These are phyloP conservation scores for Solanum hybrid DNA, from an alignment of 305 asterid species.

Conservation along the genomic window DNA sequence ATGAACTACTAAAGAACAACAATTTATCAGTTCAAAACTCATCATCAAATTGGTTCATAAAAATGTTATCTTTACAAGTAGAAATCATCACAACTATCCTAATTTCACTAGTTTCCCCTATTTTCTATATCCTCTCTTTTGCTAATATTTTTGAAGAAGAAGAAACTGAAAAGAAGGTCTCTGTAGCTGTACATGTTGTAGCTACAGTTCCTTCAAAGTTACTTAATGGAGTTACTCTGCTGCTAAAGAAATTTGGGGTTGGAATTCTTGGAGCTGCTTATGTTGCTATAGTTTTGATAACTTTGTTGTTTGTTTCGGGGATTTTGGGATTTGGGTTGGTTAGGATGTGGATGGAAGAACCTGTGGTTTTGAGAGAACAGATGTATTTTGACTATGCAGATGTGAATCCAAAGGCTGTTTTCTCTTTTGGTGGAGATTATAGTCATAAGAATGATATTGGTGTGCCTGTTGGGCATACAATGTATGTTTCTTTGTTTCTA, in stretches of 20 bases:
- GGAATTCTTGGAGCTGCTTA: slow-evolving; percentile 63
- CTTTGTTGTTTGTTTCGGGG: slow-evolving; percentile 32
- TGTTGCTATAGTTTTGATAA: slow-evolving; percentile 33
- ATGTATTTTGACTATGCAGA: slow-evolving; percentile 56
- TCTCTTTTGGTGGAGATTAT: slow-evolving; percentile 14
- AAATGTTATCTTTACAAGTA: slow-evolving; percentile 27
- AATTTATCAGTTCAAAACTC: slow-evolving; percentile 10
- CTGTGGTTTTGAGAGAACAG: slow-evolving; percentile 34
- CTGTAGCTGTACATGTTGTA: background rate
- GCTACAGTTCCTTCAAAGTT: slow-evolving; percentile 12
- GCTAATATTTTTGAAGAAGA: slow-evolving; percentile 1
- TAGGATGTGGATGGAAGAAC: slow-evolving; percentile 58
- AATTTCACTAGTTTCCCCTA: slow-evolving; percentile 31
- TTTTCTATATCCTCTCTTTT: slow-evolving; percentile 18
- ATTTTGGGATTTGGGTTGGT: slow-evolving; percentile 54
- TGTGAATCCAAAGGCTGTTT: slow-evolving; percentile 48
- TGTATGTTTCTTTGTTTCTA: slow-evolving; percentile 50
- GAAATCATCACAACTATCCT: slow-evolving; percentile 27
- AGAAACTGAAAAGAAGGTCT: slow-evolving; percentile 7
- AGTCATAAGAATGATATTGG: background rate
- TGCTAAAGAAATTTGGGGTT: slow-evolving; percentile 35
- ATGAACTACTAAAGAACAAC: background rate
- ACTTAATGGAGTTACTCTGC: slow-evolving; percentile 6
- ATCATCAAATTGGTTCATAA: slow-evolving; percentile 25
- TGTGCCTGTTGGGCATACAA: slow-evolving; percentile 59